Conservation (phyloP, 2,329 filamentous ascomycete genomes). For the Verticillium zaregamsianum region DNA sequence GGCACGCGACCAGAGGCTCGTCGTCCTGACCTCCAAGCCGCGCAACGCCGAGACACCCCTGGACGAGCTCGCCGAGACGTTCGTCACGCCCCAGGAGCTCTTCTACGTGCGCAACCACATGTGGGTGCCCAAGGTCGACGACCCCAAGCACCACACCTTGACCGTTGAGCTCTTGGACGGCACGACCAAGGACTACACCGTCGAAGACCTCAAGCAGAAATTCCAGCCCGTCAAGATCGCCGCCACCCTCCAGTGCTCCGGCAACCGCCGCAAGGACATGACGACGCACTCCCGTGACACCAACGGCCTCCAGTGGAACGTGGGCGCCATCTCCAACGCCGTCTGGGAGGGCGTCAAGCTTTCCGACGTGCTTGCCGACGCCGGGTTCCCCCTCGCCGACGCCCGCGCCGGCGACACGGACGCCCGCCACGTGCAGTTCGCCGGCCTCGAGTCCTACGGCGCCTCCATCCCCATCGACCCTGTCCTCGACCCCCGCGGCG, state of each 20-base stretch:
- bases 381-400: conserved; percentile 41
- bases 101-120: conserved; percentile 51
- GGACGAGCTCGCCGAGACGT: conserved; percentile 41
- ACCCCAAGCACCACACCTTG: conserved; percentile 38
- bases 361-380: conserved; percentile 51
- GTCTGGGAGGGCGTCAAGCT: conserved; percentile 54
- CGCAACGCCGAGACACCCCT: conserved; percentile 59
- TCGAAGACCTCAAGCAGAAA: conserved; percentile 47
- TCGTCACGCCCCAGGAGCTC: conserved; percentile 44
- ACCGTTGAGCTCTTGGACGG: conserved; percentile 54
- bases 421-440: conserved; percentile 52
- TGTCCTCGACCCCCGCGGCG: conserved; percentile 54
- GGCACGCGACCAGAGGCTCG: conserved; percentile 43
- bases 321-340: conserved; percentile 57
- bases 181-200: conserved; percentile 45
- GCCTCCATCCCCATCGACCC: conserved; percentile 57
- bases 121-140: conserved; percentile 51
- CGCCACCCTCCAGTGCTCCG: conserved; percentile 56
- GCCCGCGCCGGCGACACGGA: conserved; percentile 30
- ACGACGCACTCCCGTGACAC: conserved; percentile 41
- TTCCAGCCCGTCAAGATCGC: conserved; percentile 50
- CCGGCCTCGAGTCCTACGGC: conserved; percentile 56
- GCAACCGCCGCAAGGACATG: conserved; percentile 58
- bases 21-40: conserved; percentile 49
- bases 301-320: conserved; percentile 56